Evolutionary conservation across 2,329 filamentous ascomycete species (phyloP).

Genomic region (Pseudocercospora musae): DNA sequence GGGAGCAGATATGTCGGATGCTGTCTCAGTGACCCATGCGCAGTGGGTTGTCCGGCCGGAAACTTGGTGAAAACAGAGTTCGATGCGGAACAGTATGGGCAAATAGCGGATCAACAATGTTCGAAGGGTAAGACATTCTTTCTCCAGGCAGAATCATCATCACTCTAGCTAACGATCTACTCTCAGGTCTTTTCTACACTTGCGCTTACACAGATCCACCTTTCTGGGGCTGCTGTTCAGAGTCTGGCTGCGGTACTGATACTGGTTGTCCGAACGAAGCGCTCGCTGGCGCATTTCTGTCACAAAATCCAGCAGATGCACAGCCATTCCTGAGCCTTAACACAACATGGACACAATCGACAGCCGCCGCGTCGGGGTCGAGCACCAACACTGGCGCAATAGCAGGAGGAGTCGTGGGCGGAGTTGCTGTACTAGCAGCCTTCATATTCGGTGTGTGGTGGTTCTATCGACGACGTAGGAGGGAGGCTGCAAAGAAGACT

Average conservation of each 20-base stretch:
- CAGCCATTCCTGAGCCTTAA: slow-evolving; percentile 11
- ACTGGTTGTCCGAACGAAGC: slow-evolving; percentile 6
- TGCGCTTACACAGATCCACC: slow-evolving; percentile 13
- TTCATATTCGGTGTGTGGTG: neutral
- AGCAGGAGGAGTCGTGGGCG: slow-evolving; percentile 19
- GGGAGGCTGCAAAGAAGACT: neutral
- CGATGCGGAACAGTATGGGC: slow-evolving; percentile 13
- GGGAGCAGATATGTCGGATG: slow-evolving; percentile 17
- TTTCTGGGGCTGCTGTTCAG: slow-evolving; percentile 18
- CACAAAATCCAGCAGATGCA: slow-evolving; percentile 7
- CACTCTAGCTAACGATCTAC: neutral
- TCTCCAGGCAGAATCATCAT: neutral
- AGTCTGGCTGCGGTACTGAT: neutral
- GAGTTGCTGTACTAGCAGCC: slow-evolving; percentile 10
- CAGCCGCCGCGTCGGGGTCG: neutral
- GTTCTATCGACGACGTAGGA: neutral
- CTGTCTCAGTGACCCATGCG: slow-evolving; percentile 14
- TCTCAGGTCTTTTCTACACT: slow-evolving; percentile 10
- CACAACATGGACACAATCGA: slow-evolving; percentile 8
- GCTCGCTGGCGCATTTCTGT: slow-evolving; percentile 13
- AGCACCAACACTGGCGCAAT: slow-evolving; percentile 13
- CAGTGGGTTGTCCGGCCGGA: slow-evolving; percentile 14
- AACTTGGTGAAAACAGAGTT: slow-evolving; percentile 14
- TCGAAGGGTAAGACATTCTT: neutral
- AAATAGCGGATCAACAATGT: slow-evolving; percentile 16